A percentile compares a stretch with the other conserved stretches of the same genome.
phyloP scores from a whole-genome alignment of 306 rosid species.

The Calophaca sinica region DNA sequence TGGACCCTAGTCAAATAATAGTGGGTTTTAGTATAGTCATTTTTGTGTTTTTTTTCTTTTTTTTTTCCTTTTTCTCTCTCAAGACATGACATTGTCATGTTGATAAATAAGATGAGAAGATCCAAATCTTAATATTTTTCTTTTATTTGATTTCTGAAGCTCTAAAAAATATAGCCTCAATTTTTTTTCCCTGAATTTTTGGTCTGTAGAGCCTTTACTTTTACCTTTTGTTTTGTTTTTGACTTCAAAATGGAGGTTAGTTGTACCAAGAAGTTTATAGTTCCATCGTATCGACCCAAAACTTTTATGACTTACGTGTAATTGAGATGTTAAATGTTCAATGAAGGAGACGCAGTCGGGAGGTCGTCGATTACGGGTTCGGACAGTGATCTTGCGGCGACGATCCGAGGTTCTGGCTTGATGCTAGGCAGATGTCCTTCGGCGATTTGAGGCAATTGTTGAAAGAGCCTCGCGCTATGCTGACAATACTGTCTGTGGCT shows the following conservation, averaged over 20 bases:
- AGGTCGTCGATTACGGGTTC: too few species aligned
- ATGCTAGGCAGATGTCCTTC: too few species aligned
- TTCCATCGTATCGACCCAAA: constrained; percentile 13
- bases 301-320: constrained; percentile 25
- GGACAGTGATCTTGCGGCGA: too few species aligned
- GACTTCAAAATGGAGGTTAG: constrained; percentile 19
- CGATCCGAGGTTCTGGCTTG: too few species aligned
- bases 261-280: constrained; percentile 30
- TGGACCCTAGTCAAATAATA: constrained; percentile 1
- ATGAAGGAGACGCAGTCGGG: background rate
- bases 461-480: too few species aligned
- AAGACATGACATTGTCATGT: constrained; percentile 25
- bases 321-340: constrained; percentile 33
- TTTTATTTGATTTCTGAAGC: constrained; percentile 26
- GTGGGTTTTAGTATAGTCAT: background rate
- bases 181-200: constrained; percentile 6
- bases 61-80: background rate
- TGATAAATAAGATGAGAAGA: constrained; percentile 16
- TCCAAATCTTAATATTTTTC: constrained; percentile 22
- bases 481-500: too few species aligned
- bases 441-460: too few species aligned
- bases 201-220: constrained; percentile 24
- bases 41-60: background rate
- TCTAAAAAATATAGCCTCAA: background rate
- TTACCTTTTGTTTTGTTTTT: background rate